A percentile compares a stretch with the other conserved stretches of the same genome.
Conservation (phyloP, 2,329 filamentous ascomycete genomes). For the Periconia sp. region DNA sequence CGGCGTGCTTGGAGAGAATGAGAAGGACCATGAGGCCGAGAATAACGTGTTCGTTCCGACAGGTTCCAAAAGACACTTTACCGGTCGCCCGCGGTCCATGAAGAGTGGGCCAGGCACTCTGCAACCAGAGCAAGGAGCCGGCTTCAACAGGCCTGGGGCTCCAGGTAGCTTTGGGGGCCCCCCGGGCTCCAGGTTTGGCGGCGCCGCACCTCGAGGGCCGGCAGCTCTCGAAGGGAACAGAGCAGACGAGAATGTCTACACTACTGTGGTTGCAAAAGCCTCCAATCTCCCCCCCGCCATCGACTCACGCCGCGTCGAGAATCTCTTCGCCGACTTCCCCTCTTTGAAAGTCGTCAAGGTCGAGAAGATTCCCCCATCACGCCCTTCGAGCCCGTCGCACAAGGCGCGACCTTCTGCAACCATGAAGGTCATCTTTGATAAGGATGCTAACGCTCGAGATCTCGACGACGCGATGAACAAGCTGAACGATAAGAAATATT, state of each 20-base stretch:
- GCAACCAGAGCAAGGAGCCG: slow-evolving; percentile 11
- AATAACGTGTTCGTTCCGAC: slow-evolving; percentile 35
- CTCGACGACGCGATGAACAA: slow-evolving; percentile 39
- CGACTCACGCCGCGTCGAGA: slow-evolving; percentile 27
- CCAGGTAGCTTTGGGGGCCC: slow-evolving; percentile 26
- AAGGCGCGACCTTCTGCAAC: slow-evolving; percentile 30
- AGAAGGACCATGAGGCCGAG: slow-evolving; percentile 24
- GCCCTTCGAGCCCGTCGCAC: slow-evolving; percentile 14
- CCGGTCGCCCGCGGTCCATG: slow-evolving; percentile 32
- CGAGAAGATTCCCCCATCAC: slow-evolving; percentile 32
- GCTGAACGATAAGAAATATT: slow-evolving; percentile 42
- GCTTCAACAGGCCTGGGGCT: slow-evolving; percentile 17
- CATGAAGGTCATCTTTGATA: slow-evolving; percentile 43
- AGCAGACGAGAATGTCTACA: slow-evolving; percentile 32
- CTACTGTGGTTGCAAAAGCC: slow-evolving; percentile 37
- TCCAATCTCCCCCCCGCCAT: slow-evolving; percentile 40
- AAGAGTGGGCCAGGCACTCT: slow-evolving; percentile 43
- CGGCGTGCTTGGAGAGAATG: slow-evolving; percentile 29
- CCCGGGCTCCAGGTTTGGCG: slow-evolving; percentile 23
- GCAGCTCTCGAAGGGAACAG: slow-evolving; percentile 20
- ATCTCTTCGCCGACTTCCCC: slow-evolving; percentile 36
- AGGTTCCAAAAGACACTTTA: slow-evolving; percentile 38
- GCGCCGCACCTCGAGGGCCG: slow-evolving; percentile 16
- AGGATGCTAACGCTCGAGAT: slow-evolving; percentile 31
- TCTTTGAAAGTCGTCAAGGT: slow-evolving; percentile 41